These are phyloP conservation scores for Ganoderma lucidum DNA, from an alignment of 1,284 basidiomycete genomes.

Conservation along the genomic window DNA sequence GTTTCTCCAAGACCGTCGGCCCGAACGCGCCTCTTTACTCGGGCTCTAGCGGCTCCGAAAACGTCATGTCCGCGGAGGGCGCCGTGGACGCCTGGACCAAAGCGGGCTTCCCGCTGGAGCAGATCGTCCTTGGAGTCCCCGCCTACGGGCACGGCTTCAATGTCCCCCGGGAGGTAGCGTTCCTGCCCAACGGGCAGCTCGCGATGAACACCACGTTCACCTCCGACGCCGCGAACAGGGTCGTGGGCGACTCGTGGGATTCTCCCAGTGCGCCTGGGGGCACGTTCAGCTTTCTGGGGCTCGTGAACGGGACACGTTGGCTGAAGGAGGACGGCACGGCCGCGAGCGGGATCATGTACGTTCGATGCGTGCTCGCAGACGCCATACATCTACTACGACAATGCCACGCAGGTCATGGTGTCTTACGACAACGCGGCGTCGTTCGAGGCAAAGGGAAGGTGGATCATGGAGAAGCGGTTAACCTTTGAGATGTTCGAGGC, in stretches of 20 bases:
- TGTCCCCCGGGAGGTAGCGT: slow-evolving; percentile 52
- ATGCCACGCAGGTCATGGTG: slow-evolving; percentile 58
- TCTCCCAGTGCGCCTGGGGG: slow-evolving; percentile 52
- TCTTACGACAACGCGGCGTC: slow-evolving; percentile 68
- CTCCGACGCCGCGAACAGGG: slow-evolving; percentile 47
- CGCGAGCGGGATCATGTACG: slow-evolving; percentile 54
- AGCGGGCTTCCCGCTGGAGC: slow-evolving; percentile 80
- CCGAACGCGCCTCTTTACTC: slow-evolving; percentile 88
- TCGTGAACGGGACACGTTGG: slow-evolving; percentile 60
- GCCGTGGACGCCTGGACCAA: slow-evolving; percentile 78
- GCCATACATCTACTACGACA: slow-evolving; percentile 75
- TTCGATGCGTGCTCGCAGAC: slow-evolving; percentile 76
- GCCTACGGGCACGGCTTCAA: slow-evolving; percentile 75
- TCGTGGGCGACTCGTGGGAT: slow-evolving; percentile 66
- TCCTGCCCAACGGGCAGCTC: slow-evolving; percentile 36
- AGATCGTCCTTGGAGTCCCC: slow-evolving; percentile 86
- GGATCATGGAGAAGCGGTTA: slow-evolving; percentile 58
- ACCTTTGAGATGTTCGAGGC: slow-evolving; percentile 71
- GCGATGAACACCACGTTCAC: slow-evolving; percentile 58
- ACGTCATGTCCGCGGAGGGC: slow-evolving; percentile 76
- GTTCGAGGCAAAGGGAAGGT: slow-evolving; percentile 67
- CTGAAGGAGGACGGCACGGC: slow-evolving; percentile 59
- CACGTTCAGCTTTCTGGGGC: slow-evolving; percentile 66
- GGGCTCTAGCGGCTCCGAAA: slow-evolving; percentile 66
- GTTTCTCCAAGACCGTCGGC: slow-evolving; percentile 54